Conservation (phyloP, 2,329 filamentous ascomycete genomes). For the Talaromyces sp. region DNA sequence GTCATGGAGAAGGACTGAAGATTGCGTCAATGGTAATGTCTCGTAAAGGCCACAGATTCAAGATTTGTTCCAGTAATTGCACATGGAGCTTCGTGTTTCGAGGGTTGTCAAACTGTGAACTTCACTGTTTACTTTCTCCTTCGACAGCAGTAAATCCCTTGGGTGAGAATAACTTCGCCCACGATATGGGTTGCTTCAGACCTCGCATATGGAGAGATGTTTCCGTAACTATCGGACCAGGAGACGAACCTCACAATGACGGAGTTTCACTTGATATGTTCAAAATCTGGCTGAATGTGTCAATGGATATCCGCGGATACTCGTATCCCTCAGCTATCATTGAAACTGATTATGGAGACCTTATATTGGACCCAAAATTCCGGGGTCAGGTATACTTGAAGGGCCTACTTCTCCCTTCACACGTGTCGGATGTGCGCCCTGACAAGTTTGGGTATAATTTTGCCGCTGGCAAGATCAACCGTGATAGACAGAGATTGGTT, state of each 20-base stretch:
- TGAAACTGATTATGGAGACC: not conserved
- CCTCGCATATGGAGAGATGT: not conserved
- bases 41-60: not conserved
- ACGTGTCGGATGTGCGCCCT: not conserved
- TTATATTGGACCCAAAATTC: not conserved
- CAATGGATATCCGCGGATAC: not conserved
- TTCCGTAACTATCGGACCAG: not conserved
- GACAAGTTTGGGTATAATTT: constrained; percentile 2
- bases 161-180: not conserved
- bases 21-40: not conserved
- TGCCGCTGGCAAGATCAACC: not conserved
- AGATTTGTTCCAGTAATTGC: not conserved
- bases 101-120: not conserved
- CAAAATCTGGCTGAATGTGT: not conserved
- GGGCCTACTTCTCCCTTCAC: not conserved
- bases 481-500: not conserved
- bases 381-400: not conserved
- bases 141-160: not conserved
- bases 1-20: constrained; percentile 2
- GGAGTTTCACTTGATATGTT: not conserved
- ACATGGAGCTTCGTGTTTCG: constrained; percentile 1
- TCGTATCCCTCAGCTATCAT: not conserved
- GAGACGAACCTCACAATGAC: not conserved
- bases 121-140: not conserved
- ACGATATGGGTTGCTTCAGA: not conserved